Evolutionary conservation across 768 basidiomycete genomes (phyloP).

Genomic region (Panaeolus cyanescens): DNA sequence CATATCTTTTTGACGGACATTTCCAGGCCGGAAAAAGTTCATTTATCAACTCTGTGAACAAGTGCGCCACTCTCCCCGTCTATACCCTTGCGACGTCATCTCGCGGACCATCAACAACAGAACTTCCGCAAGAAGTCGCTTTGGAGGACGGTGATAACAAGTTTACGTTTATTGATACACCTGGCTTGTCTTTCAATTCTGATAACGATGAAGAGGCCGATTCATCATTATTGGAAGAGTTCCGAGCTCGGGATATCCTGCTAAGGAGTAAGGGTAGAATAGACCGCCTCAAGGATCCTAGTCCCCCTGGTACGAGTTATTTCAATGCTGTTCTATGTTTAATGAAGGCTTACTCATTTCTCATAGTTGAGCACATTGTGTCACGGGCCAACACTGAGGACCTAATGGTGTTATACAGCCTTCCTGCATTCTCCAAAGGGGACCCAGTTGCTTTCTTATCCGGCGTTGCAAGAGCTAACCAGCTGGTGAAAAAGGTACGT

Average conservation of each 20-base stretch:
- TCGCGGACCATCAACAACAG: constrained; percentile 72
- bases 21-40: constrained; percentile 80
- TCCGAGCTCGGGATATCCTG: constrained; percentile 72
- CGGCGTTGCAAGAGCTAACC: constrained; percentile 72
- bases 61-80: constrained; percentile 51
- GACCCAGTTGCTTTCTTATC: constrained; percentile 75
- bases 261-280: constrained; percentile 78
- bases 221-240: constrained; percentile 23
- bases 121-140: constrained; percentile 62
- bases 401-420: constrained; percentile 84
- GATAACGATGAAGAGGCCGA: constrained; percentile 40
- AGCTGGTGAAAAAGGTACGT: constrained; percentile 76
- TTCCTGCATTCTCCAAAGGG: constrained; percentile 75
- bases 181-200: constrained; percentile 68
- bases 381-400: constrained; percentile 73
- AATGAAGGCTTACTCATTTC: constrained; percentile 13
- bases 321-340: neutral
- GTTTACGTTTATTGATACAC: constrained; percentile 82
- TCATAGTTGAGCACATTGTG: constrained; percentile 67
- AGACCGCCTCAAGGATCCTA: constrained; percentile 82
- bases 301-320: constrained; percentile 58
- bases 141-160: constrained; percentile 47
- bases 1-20: neutral
- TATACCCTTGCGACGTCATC: constrained; percentile 57
- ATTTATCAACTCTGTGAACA: constrained; percentile 76